Evolutionary conservation across 192 early-diverging fungal species (phyloP).

Genomic region (Rhizoclosmatium globosum): DNA sequence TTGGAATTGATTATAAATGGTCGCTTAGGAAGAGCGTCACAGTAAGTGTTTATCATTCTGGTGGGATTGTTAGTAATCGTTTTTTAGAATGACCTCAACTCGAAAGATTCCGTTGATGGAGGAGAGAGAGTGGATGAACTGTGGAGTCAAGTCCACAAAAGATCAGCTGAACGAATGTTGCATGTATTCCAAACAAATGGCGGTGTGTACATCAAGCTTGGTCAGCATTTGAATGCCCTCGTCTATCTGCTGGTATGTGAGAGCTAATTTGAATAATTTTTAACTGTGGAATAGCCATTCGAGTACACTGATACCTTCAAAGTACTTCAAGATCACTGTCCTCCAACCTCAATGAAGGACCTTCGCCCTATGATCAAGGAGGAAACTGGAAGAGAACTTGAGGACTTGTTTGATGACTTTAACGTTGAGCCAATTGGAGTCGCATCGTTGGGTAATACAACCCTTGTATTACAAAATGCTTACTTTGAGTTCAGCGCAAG

Average conservation of each 20-base stretch:
- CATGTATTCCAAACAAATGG: slow-evolving; percentile 71
- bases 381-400: slow-evolving; percentile 73
- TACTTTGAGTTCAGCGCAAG: slow-evolving; percentile 64
- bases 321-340: slow-evolving; percentile 82
- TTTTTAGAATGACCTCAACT: not conserved
- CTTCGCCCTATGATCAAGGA: slow-evolving; percentile 71
- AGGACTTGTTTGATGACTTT: slow-evolving; percentile 77
- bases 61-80: slow-evolving; percentile 55
- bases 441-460: slow-evolving; percentile 73
- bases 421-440: slow-evolving; percentile 89
- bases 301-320: slow-evolving; percentile 92
- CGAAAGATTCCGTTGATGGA: not conserved
- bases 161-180: slow-evolving; percentile 73
- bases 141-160: slow-evolving; percentile 53
- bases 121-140: slow-evolving; percentile 1
- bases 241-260: slow-evolving; percentile 70
- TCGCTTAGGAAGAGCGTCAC: slow-evolving; percentile 42
- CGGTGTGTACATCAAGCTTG: slow-evolving; percentile 89
- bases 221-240: slow-evolving; percentile 85
- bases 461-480: not conserved
- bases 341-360: slow-evolving; percentile 74
- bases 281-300: slow-evolving; percentile 51
- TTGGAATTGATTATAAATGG: slow-evolving; percentile 68
- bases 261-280: not conserved
- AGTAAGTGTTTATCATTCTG: slow-evolving; percentile 24